phyloP scores from a whole-genome alignment of 73 alveolate species.

The Tetrahymena elliotti region DNA sequence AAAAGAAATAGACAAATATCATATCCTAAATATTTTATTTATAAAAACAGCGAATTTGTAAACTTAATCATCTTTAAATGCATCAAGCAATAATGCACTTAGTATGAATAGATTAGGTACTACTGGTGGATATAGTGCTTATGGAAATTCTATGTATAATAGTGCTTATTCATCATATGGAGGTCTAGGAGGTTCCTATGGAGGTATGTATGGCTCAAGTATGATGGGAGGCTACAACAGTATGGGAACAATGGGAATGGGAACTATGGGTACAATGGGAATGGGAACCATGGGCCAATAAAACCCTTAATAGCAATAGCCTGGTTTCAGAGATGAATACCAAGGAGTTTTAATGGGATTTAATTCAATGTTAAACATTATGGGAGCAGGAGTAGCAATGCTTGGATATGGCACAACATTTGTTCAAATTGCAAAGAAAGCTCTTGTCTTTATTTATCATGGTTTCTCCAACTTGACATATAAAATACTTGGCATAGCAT shows the following conservation, averaged over 20 bases:
- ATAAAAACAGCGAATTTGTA: background rate
- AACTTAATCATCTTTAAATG: background rate
- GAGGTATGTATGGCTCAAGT: background rate
- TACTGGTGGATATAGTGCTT: background rate
- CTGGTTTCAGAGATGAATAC: background rate
- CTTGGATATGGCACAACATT: background rate
- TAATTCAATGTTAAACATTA: background rate
- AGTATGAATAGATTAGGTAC: background rate
- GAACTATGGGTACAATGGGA: background rate
- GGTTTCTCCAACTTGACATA: background rate
- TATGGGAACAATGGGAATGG: background rate
- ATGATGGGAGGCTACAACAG: background rate
- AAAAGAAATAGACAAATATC: no score
- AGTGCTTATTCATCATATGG: background rate
- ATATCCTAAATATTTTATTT: background rate
- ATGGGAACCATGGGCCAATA: background rate
- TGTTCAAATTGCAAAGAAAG: background rate
- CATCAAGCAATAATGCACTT: background rate
- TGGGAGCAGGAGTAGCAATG: background rate
- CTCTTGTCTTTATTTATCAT: background rate
- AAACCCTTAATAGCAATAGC: background rate
- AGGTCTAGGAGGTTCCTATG: background rate
- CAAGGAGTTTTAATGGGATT: background rate
- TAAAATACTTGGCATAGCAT: background rate
- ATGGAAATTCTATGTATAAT: background rate